Evolutionary conservation across 1,139 yeast species (phyloP).

Genomic region (Suhomyces anneliseae): DNA sequence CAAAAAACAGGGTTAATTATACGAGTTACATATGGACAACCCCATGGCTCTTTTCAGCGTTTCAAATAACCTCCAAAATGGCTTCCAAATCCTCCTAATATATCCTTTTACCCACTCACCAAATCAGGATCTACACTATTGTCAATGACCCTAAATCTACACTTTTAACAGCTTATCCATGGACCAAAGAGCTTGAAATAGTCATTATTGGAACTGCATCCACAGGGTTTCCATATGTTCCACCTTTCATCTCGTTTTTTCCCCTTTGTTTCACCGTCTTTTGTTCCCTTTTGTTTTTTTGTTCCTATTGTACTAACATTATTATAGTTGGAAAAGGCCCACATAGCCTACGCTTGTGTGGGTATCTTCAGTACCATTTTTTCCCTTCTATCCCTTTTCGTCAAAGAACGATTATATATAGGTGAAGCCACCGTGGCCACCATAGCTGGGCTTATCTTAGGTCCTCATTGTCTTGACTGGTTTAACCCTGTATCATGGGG

Average conservation of each 20-base stretch:
- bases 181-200: no score
- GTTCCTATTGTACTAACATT: constrained; percentile 16
- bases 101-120: no score
- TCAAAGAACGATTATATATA: constrained; percentile 83
- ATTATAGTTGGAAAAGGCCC: constrained; percentile 50
- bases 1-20: not conserved
- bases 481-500: constrained; percentile 91
- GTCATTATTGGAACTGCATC: no score
- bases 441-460: constrained; percentile 85
- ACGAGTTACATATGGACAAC: no score
- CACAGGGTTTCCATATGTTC: no score
- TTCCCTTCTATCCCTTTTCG: constrained; percentile 85
- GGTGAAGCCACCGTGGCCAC: constrained; percentile 98
- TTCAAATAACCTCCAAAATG: not conserved
- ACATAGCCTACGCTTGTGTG: constrained; percentile 88
- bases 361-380: constrained; percentile 88
- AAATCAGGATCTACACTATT: no score
- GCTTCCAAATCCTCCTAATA: not conserved
- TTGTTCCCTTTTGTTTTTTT: constrained; percentile 3
- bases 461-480: constrained; percentile 92
- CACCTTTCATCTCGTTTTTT: not conserved
- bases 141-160: no score
- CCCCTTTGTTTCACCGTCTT: no score
- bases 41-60: no score
- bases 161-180: no score